Conservation (phyloP, 75 land plant genomes). For the Cryptomeria japonica region DNA sequence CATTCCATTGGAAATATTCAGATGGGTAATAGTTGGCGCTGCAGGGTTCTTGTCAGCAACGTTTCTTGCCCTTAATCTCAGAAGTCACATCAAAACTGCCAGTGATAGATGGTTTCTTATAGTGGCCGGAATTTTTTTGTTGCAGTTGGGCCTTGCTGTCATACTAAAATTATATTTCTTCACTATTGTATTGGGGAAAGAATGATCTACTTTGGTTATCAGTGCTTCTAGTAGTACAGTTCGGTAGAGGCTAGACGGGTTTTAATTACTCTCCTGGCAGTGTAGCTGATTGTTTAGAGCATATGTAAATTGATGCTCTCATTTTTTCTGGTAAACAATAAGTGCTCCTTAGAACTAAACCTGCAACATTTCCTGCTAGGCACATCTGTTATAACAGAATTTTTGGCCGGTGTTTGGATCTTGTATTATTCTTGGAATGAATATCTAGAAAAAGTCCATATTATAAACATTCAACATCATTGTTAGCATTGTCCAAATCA, state of each 20-base stretch:
- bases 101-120: slow-evolving; percentile 95
- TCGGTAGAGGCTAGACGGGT: background rate
- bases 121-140: slow-evolving; percentile 64
- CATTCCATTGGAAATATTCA: slow-evolving; percentile 86
- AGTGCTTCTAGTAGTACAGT: background rate
- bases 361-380: background rate
- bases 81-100: slow-evolving; percentile 83
- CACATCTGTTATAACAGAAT: slow-evolving; percentile 5
- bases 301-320: slow-evolving; percentile 7
- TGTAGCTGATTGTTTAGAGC: slow-evolving; percentile 6
- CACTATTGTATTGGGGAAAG: slow-evolving; percentile 57
- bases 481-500: background rate
- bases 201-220: background rate
- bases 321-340: slow-evolving; percentile 6
- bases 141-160: slow-evolving; percentile 81
- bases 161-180: slow-evolving; percentile 88
- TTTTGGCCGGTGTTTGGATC: background rate
- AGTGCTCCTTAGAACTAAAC: background rate
- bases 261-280: background rate
- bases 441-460: background rate
- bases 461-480: background rate
- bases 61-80: slow-evolving; percentile 89
- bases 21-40: slow-evolving; percentile 91
- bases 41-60: slow-evolving; percentile 95
- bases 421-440: background rate